Conservation (phyloP, 495 filamentous ascomycete genomes). For the Cenococcum geophilum region DNA sequence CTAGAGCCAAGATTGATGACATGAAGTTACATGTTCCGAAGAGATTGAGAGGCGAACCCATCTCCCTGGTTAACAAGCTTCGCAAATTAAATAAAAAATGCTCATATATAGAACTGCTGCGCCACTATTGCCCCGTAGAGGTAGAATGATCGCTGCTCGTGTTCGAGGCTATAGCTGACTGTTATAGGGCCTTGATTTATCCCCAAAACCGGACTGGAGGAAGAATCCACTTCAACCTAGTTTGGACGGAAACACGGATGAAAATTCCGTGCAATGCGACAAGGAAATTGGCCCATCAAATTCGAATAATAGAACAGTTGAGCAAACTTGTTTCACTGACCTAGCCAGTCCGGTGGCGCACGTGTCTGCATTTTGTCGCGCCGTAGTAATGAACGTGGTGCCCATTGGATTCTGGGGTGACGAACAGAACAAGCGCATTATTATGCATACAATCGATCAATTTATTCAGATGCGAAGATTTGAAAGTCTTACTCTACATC, state of each 20-base stretch:
- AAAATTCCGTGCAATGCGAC: constrained; percentile 11
- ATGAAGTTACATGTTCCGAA: constrained; percentile 53
- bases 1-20: constrained; percentile 21
- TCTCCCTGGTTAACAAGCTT: constrained; percentile 58
- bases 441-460: constrained; percentile 62
- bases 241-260: constrained; percentile 5
- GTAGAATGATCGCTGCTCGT: constrained; percentile 31
- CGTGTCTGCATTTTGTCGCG: constrained; percentile 84
- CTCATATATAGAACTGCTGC: constrained; percentile 66
- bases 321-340: constrained; percentile 49
- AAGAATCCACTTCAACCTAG: constrained; percentile 25
- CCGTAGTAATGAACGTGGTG: constrained; percentile 66
- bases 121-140: constrained; percentile 68
- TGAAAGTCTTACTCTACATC: constrained; percentile 74
- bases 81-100: constrained; percentile 67
- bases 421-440: constrained; percentile 52
- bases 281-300: constrained; percentile 9
- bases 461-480: constrained; percentile 75
- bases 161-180: constrained; percentile 13
- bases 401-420: constrained; percentile 70
- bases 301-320: constrained; percentile 11
- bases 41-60: constrained; percentile 58
- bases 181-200: constrained; percentile 24
- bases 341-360: constrained; percentile 62
- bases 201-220: constrained; percentile 24